Evolutionary conservation across 2,329 filamentous ascomycete genomes (phyloP), one percentile per base, ranked within the genome.

Genomic region (Dendryphion nanum): DNA sequence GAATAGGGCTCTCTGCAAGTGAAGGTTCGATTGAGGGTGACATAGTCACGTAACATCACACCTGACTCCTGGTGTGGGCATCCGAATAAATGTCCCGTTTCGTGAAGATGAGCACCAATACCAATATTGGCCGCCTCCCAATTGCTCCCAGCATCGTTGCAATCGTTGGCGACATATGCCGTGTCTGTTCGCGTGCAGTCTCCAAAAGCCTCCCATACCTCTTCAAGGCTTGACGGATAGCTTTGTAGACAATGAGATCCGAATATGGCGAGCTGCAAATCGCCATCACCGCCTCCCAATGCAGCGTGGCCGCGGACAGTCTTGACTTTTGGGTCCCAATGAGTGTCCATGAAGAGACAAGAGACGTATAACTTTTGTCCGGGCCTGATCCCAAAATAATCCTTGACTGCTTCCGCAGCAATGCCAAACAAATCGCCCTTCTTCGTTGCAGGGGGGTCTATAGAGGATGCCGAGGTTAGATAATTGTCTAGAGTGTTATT

Each of bases 61-160:
- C 93, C 91, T 18, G 74, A 85, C 57, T 93, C 88, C 59, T 94
- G 89, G 59, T 94, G 87, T 7, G 89, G 88, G 50, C 88, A 94
- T 34, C 91, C 91, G 50, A 97, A 86, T 16, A 95, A 67, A 67
- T 95, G 91, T 3, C 91, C 91, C 1, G 85, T 85, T 66, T 96
- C 89, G 64, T 95, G 91, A 33, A 97, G 67, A 64, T 97, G 91
- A 7, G 89, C 90, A 6, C 91, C 91, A 48, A 97, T 94, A 19
- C 90, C 90, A 44, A 95, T 85, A 53, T 91, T 95, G 18, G 88
- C 89, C n/a, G 89, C 83, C 63, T 97, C 91, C 91, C 91, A 97
- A 32, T 83, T 93, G 59, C 87, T 95, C 17, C 90, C 90, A 5
- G 83, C 84, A 50, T 95, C 87, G 51, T 86, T 85, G 63, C 82